phyloP scores from a whole-genome alignment of 2,329 filamentous ascomycete species.

The Dryadomyces sulphureus region DNA sequence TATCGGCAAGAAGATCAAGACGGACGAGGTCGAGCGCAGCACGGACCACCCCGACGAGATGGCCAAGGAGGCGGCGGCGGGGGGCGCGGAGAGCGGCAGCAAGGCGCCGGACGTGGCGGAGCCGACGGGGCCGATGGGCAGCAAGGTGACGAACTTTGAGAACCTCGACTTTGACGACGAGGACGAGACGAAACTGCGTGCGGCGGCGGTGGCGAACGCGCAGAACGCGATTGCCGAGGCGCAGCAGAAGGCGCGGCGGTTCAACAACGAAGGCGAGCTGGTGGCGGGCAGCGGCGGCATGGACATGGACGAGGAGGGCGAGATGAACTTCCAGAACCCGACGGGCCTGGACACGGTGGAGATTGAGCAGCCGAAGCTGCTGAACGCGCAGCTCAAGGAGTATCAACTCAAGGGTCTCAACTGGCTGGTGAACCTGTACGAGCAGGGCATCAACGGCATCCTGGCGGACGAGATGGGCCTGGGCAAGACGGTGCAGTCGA shows the following conservation, averaged over 20 bases:
- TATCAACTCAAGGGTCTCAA: conserved; percentile 99
- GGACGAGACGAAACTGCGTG: conserved; percentile 66
- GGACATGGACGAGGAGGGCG: conserved; percentile 72
- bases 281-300: conserved; percentile 24
- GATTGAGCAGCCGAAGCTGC: conserved; percentile 84
- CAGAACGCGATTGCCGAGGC: conserved; percentile 92
- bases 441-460: conserved; percentile 99
- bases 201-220: conserved; percentile 86
- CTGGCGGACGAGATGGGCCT: conserved; percentile 99
- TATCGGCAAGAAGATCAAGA: conserved; percentile 98
- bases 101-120: conserved; percentile 31
- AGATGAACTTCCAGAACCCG: conserved; percentile 99
- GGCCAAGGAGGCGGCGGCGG: conserved; percentile 22
- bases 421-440: conserved; percentile 97
- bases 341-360: conserved; percentile 88
- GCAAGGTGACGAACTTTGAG: conserved; percentile 85
- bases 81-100: neutral
- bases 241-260: conserved; percentile 80
- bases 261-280: conserved; percentile 53
- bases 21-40: conserved; percentile 80
- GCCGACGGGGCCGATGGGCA: conserved; percentile 35
- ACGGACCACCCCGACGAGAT: conserved; percentile 67
- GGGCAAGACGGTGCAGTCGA: conserved; percentile 96
- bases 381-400: conserved; percentile 90
- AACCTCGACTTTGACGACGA: conserved; percentile 92